Conservation (phyloP, 371 early-diverging fungal genomes). For the Nematocida sp. region DNA sequence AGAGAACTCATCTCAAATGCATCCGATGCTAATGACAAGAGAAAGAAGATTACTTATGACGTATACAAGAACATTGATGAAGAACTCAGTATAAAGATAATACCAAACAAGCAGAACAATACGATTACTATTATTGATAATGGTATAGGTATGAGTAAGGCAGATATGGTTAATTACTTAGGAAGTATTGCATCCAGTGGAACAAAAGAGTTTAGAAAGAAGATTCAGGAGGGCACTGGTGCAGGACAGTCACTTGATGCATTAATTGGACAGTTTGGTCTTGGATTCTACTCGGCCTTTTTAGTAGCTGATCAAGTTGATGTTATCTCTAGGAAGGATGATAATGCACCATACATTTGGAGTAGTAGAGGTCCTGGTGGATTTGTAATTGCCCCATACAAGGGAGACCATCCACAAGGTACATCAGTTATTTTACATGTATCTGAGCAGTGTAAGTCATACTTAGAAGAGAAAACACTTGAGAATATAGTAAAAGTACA, state of each 20-base stretch:
- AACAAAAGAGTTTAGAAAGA: constrained; percentile 87
- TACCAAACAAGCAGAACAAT: constrained; percentile 74
- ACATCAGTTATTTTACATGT: constrained; percentile 80
- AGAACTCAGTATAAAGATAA: constrained; percentile 79
- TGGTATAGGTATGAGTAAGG: constrained; percentile 95
- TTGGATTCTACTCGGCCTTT: constrained; percentile 94
- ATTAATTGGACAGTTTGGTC: constrained; percentile 96
- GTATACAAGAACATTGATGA: constrained; percentile 73
- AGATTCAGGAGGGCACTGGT: constrained; percentile 71
- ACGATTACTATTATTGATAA: constrained; percentile 80
- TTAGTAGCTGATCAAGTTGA: constrained; percentile 86
- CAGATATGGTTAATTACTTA: constrained; percentile 85
- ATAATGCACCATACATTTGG: constrained; percentile 88
- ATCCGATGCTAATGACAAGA: constrained; percentile 89
- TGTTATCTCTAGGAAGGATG: constrained; percentile 82
- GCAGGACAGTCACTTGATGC: constrained; percentile 72
- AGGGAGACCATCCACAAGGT: constrained; percentile 80
- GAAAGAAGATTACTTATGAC: constrained; percentile 74
- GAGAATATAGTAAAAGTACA: constrained; percentile 85
- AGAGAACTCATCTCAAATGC: constrained; percentile 89
- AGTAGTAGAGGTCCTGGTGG: constrained; percentile 83
- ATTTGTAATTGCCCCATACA: constrained; percentile 83
- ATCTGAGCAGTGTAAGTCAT: constrained; percentile 83
- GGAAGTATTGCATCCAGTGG: constrained; percentile 92
- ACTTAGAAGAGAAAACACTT: constrained; percentile 76